Percentiles rank a stretch among this genome's conserved stretches.
phyloP scores from a whole-genome alignment of 805 yeast genomes.

The Candida rishiriensis region DNA sequence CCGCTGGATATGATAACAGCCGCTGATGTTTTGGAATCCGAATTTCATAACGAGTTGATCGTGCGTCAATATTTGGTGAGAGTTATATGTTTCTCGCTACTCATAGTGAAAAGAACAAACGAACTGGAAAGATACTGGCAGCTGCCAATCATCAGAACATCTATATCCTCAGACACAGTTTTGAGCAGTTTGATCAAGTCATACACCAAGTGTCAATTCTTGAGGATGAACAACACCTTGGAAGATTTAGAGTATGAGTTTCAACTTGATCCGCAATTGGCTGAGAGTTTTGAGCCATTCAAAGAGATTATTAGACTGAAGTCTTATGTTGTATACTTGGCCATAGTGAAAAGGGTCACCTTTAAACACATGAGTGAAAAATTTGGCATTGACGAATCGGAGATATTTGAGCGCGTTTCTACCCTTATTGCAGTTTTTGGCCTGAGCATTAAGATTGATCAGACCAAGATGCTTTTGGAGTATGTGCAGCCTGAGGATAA shows the following conservation, averaged over 20 bases:
- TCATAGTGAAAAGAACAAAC: slow-evolving; percentile 13
- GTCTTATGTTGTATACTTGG: slow-evolving; percentile 29
- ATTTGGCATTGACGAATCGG: slow-evolving; percentile 15
- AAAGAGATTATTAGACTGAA: slow-evolving; percentile 26
- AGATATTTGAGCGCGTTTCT: slow-evolving; percentile 15
- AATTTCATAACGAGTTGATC: slow-evolving; percentile 15
- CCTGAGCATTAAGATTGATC: slow-evolving; percentile 24
- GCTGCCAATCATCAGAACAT: slow-evolving; percentile 9
- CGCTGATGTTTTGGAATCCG: slow-evolving; percentile 13
- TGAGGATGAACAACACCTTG: slow-evolving; percentile 14
- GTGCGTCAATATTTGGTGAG: slow-evolving; percentile 16
- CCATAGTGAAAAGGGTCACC: slow-evolving; percentile 23
- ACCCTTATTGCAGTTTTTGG: slow-evolving; percentile 19
- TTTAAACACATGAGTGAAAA: slow-evolving; percentile 17
- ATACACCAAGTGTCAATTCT: slow-evolving; percentile 24
- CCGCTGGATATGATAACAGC: slow-evolving; percentile 13
- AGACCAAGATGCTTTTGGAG: slow-evolving; percentile 9
- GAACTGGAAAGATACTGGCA: slow-evolving; percentile 9
- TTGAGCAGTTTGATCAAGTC: slow-evolving; percentile 21
- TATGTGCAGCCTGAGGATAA: slow-evolving; percentile 1
- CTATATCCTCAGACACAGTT: slow-evolving; percentile 17
- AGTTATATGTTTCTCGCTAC: slow-evolving; percentile 15
- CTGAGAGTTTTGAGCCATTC: slow-evolving; percentile 20
- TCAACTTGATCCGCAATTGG: slow-evolving; percentile 20
- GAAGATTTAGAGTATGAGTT: slow-evolving; percentile 9